Evolutionary conservation across 176 grass and related monocot genomes (phyloP).

Genomic region (Zizania latifolia): DNA sequence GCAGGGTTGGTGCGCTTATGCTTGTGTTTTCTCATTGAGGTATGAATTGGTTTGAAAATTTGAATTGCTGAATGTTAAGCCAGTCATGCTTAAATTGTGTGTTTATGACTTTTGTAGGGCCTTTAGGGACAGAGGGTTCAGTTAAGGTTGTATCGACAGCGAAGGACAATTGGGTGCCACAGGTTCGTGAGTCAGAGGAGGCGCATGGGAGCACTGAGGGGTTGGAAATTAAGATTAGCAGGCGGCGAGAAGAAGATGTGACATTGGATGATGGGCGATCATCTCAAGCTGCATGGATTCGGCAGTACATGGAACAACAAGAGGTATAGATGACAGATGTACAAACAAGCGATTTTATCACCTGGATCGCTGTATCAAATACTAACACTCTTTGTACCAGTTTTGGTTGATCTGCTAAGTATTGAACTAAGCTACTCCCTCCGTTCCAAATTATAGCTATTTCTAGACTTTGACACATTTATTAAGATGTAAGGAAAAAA

Average conservation of each 20-base stretch:
- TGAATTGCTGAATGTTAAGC: background rate
- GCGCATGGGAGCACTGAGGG: conserved; percentile 34
- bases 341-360: conserved; percentile 3
- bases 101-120: background rate
- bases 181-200: conserved; percentile 42
- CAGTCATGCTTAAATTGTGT: conserved; percentile 12
- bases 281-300: conserved; percentile 84
- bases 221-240: conserved; percentile 41
- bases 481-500: no score
- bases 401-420: background rate
- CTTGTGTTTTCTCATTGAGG: background rate
- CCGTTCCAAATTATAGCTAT: no score
- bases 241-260: conserved; percentile 44
- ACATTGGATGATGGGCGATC: conserved; percentile 66
- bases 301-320: conserved; percentile 91
- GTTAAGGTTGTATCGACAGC: conserved; percentile 85
- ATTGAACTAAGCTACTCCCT: no score
- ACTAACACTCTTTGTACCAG: conserved; percentile 2
- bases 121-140: conserved; percentile 48
- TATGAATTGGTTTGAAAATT: background rate
- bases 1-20: background rate
- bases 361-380: background rate
- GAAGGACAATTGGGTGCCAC: conserved; percentile 72
- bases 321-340: conserved; percentile 48
- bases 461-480: no score